Base-by-base conservation (phyloP, 2,329 filamentous ascomycete genomes). In the Pseudocercospora fuligena region DNA sequence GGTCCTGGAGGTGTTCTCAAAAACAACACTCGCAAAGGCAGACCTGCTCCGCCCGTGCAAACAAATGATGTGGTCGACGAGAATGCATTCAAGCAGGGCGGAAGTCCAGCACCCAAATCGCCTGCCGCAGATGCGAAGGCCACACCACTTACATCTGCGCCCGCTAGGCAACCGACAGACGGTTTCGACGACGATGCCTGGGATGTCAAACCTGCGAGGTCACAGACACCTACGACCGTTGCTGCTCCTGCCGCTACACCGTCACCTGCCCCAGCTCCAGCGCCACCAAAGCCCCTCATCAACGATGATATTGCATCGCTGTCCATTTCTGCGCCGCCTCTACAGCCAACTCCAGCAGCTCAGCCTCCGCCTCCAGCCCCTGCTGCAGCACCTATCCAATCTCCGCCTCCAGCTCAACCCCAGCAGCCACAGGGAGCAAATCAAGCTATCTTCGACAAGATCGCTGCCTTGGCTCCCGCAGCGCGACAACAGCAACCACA, bases 121-220 rank as follows among this genome's bases (percentile, higher is more conserved):
- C 65, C 74, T 6, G 78, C 74, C 67, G 78, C 75, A 40, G 84
- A 86, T 46, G 79, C 78, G 19, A 81, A 82, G 61, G 76, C 82
- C 25, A 85, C 86, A 33, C 82, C 87, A 0, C 77, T 85, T 56
- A 78, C 82, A 14, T 78, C 81, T 65, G 80, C 79, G 8, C 82
- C 87, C 43, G 72, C 80, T 4, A 78, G 81, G 43, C 82, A 78
- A 43, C 73, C 86, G 66, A 82, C 82, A 60, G 70, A 68, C 56
- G 92, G 92, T 2, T 98, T 98, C 75, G 95, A 99, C 60, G 95
- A 98, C 75, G 93, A 98, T 82, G 95, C 95, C 8, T 99, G 95
- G 95, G 92, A 96, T 74, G 90, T 97, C 59, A 97, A 97, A 81
- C 92, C 93, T 19, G 87, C 90, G 14, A 90, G 89, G 76, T 86